These are phyloP conservation scores for Trichophyton verrucosum DNA, from an alignment of 2,329 filamentous ascomycete genomes.

Conservation along the genomic window DNA sequence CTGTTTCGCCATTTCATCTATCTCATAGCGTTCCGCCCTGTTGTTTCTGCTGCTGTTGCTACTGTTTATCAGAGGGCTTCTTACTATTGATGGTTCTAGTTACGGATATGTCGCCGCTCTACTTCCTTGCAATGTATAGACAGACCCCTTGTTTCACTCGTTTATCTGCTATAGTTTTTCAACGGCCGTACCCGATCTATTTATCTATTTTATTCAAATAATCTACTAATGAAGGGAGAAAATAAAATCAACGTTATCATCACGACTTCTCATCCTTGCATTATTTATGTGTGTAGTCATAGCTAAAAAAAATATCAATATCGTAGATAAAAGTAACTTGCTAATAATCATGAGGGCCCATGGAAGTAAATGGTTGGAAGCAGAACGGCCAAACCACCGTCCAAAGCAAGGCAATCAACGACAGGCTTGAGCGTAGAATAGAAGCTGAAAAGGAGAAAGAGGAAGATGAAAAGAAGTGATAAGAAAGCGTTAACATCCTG, in stretches of 20 bases:
- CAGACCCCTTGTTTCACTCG: too few species aligned
- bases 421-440: too few species aligned
- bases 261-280: neutral
- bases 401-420: neutral
- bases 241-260: neutral
- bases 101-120: neutral
- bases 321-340: too few species aligned
- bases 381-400: neutral
- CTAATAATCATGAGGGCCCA: too few species aligned
- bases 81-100: too few species aligned
- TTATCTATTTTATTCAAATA: neutral
- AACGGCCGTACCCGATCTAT: neutral
- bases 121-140: neutral
- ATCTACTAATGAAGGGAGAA: neutral
- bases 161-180: neutral
- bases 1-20: neutral
- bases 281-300: neutral
- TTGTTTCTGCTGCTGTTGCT: neutral
- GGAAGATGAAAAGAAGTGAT: neutral
- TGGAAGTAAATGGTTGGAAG: neutral
- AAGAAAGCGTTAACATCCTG: neutral
- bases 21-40: neutral
- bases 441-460: neutral
- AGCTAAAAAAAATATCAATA: too few species aligned
- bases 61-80: too few species aligned